phyloP scores from a whole-genome alignment of 257 asterid species.

The Dorcoceras hygrometricum region DNA sequence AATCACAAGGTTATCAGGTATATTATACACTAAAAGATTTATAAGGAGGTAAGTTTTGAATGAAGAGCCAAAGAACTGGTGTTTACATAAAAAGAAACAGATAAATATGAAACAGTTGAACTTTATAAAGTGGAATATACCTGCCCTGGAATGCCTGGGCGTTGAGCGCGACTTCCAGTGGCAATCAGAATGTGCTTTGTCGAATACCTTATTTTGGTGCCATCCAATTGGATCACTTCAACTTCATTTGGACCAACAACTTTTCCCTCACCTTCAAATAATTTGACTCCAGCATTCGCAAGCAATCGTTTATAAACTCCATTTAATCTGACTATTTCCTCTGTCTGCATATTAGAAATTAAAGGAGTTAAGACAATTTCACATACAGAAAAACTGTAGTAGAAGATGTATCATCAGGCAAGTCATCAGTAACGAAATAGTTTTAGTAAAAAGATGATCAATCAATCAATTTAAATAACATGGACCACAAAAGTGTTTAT shows the following conservation, averaged over 20 bases:
- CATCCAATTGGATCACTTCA: conserved; percentile 84
- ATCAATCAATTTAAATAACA: too few species aligned
- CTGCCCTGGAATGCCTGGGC: conserved; percentile 80
- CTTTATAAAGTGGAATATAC: conserved; percentile 33
- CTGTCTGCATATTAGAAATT: conserved; percentile 50
- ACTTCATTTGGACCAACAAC: conserved; percentile 91
- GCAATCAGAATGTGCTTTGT: conserved; percentile 89
- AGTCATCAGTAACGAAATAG: too few species aligned
- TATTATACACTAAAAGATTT: background rate
- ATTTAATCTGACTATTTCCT: conserved; percentile 83
- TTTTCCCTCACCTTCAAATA: conserved; percentile 97
- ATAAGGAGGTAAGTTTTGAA: conserved; percentile 10
- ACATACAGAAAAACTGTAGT: background rate
- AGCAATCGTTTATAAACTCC: conserved; percentile 90
- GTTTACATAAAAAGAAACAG: background rate
- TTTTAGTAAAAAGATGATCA: too few species aligned
- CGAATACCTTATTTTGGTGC: conserved; percentile 82
- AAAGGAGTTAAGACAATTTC: conserved; percentile 8
- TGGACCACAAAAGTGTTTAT: too few species aligned
- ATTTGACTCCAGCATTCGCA: conserved; percentile 84
- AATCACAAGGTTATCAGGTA: background rate
- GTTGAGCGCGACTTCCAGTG: conserved; percentile 93
- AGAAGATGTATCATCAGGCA: background rate
- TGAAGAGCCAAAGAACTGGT: background rate
- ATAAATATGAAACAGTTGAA: background rate